Evolutionary conservation across 768 basidiomycete genomes (phyloP).

Genomic region (Lanmaoa pseudosensibilis): DNA sequence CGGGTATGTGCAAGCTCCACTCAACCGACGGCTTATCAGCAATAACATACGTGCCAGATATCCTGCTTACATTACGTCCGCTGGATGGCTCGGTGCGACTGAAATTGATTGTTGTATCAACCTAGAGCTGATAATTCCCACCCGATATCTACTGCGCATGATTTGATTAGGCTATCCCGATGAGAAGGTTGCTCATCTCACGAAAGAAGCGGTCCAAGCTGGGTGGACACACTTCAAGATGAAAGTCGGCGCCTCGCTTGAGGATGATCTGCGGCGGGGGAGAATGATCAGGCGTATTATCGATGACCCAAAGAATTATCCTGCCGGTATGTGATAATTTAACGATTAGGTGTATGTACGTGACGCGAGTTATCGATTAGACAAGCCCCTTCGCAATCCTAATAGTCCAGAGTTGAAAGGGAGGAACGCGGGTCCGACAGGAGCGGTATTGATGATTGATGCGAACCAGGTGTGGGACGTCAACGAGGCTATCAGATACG

Average conservation of each 20-base stretch:
- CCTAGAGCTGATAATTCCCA: not conserved
- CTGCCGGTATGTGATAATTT: conserved; percentile 49
- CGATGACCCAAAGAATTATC: conserved; percentile 73
- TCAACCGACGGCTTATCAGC: not conserved
- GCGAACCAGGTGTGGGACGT: conserved; percentile 97
- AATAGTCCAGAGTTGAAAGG: conserved; percentile 59
- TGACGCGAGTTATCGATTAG: conserved; percentile 21
- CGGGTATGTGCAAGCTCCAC: conserved; percentile 43
- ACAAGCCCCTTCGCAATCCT: conserved; percentile 46
- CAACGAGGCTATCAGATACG: conserved; percentile 83
- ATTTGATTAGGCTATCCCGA: conserved; percentile 68
- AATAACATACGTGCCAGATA: conserved; percentile 50
- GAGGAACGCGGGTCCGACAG: conserved; percentile 92
- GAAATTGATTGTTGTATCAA: not conserved
- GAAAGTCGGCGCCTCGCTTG: conserved; percentile 86
- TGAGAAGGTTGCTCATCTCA: conserved; percentile 82
- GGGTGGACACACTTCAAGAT: conserved; percentile 99
- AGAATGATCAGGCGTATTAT: conserved; percentile 88
- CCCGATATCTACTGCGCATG: not conserved
- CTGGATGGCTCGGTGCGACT: conserved; percentile 75
- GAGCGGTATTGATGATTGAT: conserved; percentile 92
- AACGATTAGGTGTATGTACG: not conserved
- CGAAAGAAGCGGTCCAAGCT: conserved; percentile 74
- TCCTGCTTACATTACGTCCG: conserved; percentile 89
- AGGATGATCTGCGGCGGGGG: conserved; percentile 80